Base-by-base conservation (phyloP, 208 protist genomes). In the Phytomonas francai region DNA sequence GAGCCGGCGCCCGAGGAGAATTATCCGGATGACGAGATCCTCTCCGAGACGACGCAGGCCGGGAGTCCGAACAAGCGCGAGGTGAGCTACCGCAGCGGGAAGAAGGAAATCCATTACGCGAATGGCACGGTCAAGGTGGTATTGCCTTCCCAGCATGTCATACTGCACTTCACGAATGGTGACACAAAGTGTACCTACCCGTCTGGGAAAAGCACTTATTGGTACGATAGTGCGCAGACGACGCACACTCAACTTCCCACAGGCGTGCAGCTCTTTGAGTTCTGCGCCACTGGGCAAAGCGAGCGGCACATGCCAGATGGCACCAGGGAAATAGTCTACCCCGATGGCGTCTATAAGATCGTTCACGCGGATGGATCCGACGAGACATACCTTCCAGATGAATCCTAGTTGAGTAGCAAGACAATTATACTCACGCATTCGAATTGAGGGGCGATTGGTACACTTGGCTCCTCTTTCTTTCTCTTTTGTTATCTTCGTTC, bases 281-380 rank as follows among this genome's bases (percentile, higher is more conserved):
- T 97, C 77, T 80, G 89, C 36, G 69, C 83, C 12, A 92, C 95
- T 6, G 80, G 81, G 22, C 95, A 98, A 72, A 84, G 85, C 31
- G 95, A 98, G 72, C 82, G 85, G 29, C 93, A 97, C 72, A 67
- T 84, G 36, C 80, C 92, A 8, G 83, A 94, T 62, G 92, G 93
- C n/a, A 86, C 75, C 16, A 98, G 97, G 77, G 89, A 96, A 59
- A 97, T 98, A 60, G 67, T 95, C n/a, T 98, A 97, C 70, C 90
- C 92, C 0, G 93, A 98, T 62, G 88, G 89, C 59, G 94, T 95
- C 27, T 90, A 88, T 71, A 98, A 97, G 72, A 66, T 91, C 4
- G 85, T 97, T 25, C 71, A 85, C 28, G 30, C 77, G 0, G 85
- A 97, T 62, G 92, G 91, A 30, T 74, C 63, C 19, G 92, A 97